Base-by-base conservation (phyloP, 345 rosid species). In the Stellera chamaejasme region DNA sequence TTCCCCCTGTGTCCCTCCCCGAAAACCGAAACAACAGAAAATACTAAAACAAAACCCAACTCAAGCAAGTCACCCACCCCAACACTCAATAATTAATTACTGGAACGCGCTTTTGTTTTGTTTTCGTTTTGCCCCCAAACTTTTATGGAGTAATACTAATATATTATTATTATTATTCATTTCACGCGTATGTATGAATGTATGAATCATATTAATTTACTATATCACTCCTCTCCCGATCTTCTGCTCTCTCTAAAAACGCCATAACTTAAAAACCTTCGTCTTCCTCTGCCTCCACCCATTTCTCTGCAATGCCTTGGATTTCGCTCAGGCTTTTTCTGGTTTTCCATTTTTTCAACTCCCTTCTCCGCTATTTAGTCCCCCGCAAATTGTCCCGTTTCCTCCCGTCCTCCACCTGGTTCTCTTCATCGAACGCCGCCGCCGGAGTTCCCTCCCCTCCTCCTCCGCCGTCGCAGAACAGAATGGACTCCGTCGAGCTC, bases 401-500 rank as follows among this genome's bases (percentile, higher is more conserved):
- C 41, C 55, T 69, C 3, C 55, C 55, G 6, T 59, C 64, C 2
- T 52, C 23, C 23, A 19, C 67, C 45, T 51, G 70, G 54, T 49
- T 13, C 10, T 32, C 43, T 44, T 26, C 61, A 49, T 39, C 52
- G 26, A 45, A 10, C 28, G n/a, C 50, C 26, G 10, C 32, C 42
- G 43, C 50, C 0, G 36, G 15, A 23, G 59, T 12, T 2, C 52
- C 59, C 13, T 45, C 58, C 23, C 10, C 45, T 48, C 11, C 16
- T 19, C 4, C 8, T 48, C 16, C 32, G 46, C 47, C 26, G 23
- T 1, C 2, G 15, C 44, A 27, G 16, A 42, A 57, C 52, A 60
- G 50, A 42, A 85, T 79, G 95, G 84, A 80, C 15, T 54, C 67
- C 0, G 32, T 70, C 2, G 98, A 88, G 74, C 73, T 88, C 13